Evolutionary conservation across 768 basidiomycete genomes (phyloP), one percentile per base, ranked within the genome.

Genomic region (Infundibulicybe gibba): DNA sequence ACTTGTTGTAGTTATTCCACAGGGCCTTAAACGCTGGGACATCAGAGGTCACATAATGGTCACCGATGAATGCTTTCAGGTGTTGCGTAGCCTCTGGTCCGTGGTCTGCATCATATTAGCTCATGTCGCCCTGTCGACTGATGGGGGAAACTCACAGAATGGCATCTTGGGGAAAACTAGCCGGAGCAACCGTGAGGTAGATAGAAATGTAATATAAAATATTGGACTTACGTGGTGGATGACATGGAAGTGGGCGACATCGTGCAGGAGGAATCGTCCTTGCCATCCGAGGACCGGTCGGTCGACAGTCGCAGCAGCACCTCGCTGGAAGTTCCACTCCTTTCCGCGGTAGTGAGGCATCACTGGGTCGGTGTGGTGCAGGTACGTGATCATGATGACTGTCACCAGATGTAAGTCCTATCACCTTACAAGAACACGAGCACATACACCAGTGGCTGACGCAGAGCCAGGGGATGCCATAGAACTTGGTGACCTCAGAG

Each of bases 301-400:
- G n/a, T n/a, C n/a, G n/a, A n/a, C n/a, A 3, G 76, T 77, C 8
- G 70, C 66, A 21, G 72, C 69, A 8, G 76, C 76, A 5, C 76
- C 76, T 4, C 75, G 68, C 47, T 69, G 66, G 52, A 66, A 76
- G 45, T 65, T 72, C 76, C 76, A 78, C 41, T 60, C 64, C 30
- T n/a, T n/a, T n/a, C n/a, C n/a, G n/a, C n/a, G n/a, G n/a, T n/a
- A n/a, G n/a, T n/a, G n/a, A n/a, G n/a, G n/a, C n/a, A n/a, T n/a
- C n/a, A n/a, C n/a, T n/a, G n/a, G n/a, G n/a, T n/a, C n/a, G n/a
- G n/a, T n/a, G n/a, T n/a, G n/a, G n/a, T n/a, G n/a, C n/a, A n/a
- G n/a, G n/a, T n/a, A n/a, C n/a, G n/a, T n/a, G n/a, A n/a, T n/a
- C n/a, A n/a, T n/a, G n/a, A n/a, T n/a, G n/a, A n/a, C n/a, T n/a